Conservation (phyloP, 345 rosid species). For the Brassica incana region DNA sequence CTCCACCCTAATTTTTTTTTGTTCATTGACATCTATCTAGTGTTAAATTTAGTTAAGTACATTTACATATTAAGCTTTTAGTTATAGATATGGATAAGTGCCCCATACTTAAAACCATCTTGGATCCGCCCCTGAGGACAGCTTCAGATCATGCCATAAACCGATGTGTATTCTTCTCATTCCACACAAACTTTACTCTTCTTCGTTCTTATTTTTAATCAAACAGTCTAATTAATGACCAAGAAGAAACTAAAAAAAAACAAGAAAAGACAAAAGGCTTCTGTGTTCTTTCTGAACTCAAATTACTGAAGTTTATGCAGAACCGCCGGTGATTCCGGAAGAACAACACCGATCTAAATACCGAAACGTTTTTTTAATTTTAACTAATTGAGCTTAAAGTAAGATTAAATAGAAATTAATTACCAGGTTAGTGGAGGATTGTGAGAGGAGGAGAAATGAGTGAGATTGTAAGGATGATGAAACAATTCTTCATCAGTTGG, state of each 20-base stretch:
- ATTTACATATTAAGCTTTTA: too few species aligned
- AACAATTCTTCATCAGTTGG: constrained; percentile 60
- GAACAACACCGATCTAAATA: background rate
- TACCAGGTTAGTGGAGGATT: constrained; percentile 85
- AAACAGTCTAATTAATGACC: background rate
- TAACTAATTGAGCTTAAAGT: background rate
- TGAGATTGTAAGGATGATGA: constrained; percentile 59
- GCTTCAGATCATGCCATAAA: constrained; percentile 40
- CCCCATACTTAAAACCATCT: too few species aligned
- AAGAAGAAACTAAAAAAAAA: background rate
- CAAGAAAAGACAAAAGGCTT: background rate
- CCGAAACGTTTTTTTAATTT: background rate
- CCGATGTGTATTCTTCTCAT: constrained; percentile 36
- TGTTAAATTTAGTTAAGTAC: too few species aligned
- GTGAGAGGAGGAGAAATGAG: constrained; percentile 52
- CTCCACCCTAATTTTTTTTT: too few species aligned
- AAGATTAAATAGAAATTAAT: constrained; percentile 4
- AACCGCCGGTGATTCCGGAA: constrained; percentile 34
- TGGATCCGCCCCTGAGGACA: background rate
- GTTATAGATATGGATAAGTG: too few species aligned
- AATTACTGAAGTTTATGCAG: constrained; percentile 28
- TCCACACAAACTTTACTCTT: constrained; percentile 34
- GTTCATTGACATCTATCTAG: too few species aligned
- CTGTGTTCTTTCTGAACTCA: constrained; percentile 19
- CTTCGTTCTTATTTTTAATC: constrained; percentile 12